Evolutionary conservation across 176 grass and related monocot genomes (phyloP).

Genomic region (Oryza longistaminata): DNA sequence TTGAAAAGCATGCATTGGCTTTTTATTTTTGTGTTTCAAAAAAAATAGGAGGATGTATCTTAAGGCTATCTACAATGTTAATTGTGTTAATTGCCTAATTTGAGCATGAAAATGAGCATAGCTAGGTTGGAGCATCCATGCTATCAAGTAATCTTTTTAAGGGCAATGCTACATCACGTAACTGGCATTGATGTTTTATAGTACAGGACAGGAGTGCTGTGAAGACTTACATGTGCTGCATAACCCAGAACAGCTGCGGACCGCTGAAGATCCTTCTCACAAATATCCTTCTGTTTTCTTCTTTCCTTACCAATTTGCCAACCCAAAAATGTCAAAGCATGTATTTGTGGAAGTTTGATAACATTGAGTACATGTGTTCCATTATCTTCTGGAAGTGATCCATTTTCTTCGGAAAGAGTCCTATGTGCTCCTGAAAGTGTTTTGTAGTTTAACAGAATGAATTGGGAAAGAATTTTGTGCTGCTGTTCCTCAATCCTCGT

Average conservation of each 20-base stretch:
- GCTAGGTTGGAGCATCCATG: background rate
- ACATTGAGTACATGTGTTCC: constrained; percentile 6
- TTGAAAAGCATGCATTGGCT: background rate
- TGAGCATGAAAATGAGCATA: background rate
- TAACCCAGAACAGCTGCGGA: constrained; percentile 58
- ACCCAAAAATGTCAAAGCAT: constrained; percentile 24
- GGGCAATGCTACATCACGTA: background rate
- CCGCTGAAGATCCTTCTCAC: constrained; percentile 41
- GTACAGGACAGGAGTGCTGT: background rate
- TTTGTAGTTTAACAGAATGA: constrained; percentile 12
- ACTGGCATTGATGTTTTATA: background rate
- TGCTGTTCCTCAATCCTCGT: background rate
- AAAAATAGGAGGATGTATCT: background rate
- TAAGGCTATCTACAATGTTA: background rate
- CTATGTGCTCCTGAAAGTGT: constrained; percentile 42
- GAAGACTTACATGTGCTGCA: constrained; percentile 51
- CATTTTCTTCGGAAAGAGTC: constrained; percentile 26
- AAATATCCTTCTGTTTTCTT: constrained; percentile 27
- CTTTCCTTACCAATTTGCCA: constrained; percentile 43
- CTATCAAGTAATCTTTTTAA: constrained; percentile 5
- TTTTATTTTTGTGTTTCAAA: background rate
- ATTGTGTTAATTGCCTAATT: background rate
- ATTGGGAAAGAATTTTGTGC: background rate
- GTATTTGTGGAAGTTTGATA: constrained; percentile 31
- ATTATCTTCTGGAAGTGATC: background rate